Base-by-base conservation (phyloP, 2,329 filamentous ascomycete genomes). In the Venturiaceae sp. region DNA sequence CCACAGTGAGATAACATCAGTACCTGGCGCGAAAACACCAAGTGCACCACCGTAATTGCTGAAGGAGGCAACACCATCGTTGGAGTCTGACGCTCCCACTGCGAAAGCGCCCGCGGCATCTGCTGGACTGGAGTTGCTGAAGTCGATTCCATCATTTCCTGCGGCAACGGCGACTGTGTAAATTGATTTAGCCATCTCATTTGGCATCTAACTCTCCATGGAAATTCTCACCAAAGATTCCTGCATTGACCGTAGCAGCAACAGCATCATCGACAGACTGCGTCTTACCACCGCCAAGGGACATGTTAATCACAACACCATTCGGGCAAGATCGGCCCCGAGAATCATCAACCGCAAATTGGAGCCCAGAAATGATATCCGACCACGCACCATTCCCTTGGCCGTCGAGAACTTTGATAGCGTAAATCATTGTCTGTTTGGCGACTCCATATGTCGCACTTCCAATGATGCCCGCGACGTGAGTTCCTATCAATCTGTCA, bases 381-480 rank as follows among this genome's bases (percentile, higher is more conserved):
- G 28, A 34, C 55, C 55, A 57, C 11, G 36, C 21, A 5, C 80
- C 81, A 8, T 19, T n/a, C 16, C 58, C 58, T 1, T 21, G 7
- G 23, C 9, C 4, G 37, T 60, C 55, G 14, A 60, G 55, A 23
- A 52, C 55, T 37, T 85, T 86, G 71, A 86, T 82, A 39, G 77
- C 80, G 55, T 83, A 69, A 46, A 84, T 69, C 57, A 72, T 70
- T 58, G 76, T 77, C 57, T 77, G 77, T 72, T 84, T 84, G 64
- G 83, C 81, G 5, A 86, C 82, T 62, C 84, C 84, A 60, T 81
- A 85, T 2, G 80, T 84, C 57, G 72, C 74, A 36, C 82, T 81
- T 23, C 74, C 84, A 47, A 85, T 80, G n/a, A 82, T 86, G 26
- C 82, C 84, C 9, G 82, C 77, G 30, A 84, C 82, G 72, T 86